A percentile compares a stretch with the other conserved stretches of the same genome.
These are phyloP conservation scores for Euphorbia corollata DNA, from an alignment of 441 rosid genomes.

Conservation along the genomic window DNA sequence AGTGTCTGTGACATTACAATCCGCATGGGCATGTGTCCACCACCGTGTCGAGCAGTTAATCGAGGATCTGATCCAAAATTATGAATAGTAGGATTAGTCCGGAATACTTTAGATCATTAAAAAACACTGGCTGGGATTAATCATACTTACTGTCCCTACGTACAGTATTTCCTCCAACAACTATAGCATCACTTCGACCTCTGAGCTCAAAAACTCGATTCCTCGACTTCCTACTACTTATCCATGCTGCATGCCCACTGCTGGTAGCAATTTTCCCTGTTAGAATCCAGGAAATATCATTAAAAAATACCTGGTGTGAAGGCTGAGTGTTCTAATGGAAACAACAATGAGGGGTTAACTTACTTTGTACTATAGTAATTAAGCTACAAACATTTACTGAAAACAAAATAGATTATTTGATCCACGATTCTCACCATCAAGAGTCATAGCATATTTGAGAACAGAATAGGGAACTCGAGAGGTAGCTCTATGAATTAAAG, in stretches of 20 bases:
- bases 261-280: constrained; percentile 85
- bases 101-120: constrained; percentile 6
- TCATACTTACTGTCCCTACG: constrained; percentile 65
- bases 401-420: not conserved
- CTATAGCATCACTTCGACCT: constrained; percentile 77
- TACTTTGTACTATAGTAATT: not conserved
- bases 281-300: constrained; percentile 20
- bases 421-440: constrained; percentile 57
- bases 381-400: not conserved
- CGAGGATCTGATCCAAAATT: constrained; percentile 52
- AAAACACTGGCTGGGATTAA: not conserved
- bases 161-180: constrained; percentile 87
- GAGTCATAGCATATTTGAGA: constrained; percentile 94
- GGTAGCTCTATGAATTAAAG: constrained; percentile 72
- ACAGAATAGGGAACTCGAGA: constrained; percentile 73
- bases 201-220: constrained; percentile 70
- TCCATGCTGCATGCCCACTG: constrained; percentile 92
- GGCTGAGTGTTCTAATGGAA: not conserved
- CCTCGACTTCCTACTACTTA: constrained; percentile 78
- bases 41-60: constrained; percentile 81
- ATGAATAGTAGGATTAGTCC: constrained; percentile 5
- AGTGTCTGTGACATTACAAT: constrained; percentile 81
- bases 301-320: not conserved
- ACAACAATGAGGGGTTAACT: not conserved
- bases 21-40: constrained; percentile 69